Percentiles rank a stretch among this genome's conserved stretches.
Evolutionary conservation across 495 filamentous ascomycete species (phyloP).

Genomic region (Talaromyces trachyspermus): DNA sequence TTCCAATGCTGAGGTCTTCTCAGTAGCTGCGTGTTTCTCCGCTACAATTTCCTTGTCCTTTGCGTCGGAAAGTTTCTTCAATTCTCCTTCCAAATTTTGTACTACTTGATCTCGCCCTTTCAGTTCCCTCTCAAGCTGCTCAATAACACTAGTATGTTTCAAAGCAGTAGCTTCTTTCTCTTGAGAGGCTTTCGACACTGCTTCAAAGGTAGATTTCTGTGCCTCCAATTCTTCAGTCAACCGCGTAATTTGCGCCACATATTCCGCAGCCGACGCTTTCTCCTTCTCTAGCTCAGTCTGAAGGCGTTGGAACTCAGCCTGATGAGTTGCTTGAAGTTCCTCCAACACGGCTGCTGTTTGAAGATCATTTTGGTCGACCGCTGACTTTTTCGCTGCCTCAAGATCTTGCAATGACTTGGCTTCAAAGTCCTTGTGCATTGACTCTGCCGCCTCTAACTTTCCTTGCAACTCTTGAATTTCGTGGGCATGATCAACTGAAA

Average conservation of each 20-base stretch:
- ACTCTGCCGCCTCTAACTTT: conserved; percentile 33
- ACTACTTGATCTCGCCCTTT: conserved; percentile 37
- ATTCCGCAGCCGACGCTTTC: conserved; percentile 27
- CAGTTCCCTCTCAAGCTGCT: conserved; percentile 30
- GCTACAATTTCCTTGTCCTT: conserved; percentile 36
- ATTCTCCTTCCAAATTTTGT: conserved; percentile 35
- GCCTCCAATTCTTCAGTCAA: conserved; percentile 33
- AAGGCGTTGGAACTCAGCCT: conserved; percentile 30
- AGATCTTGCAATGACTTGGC: conserved; percentile 33
- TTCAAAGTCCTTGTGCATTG: conserved; percentile 33
- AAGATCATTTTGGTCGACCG: conserved; percentile 29
- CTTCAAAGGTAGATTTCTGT: conserved; percentile 26
- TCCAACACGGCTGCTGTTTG: conserved; percentile 28
- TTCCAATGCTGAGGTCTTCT: conserved; percentile 23
- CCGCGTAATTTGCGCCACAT: conserved; percentile 31
- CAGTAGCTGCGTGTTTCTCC: conserved; percentile 34
- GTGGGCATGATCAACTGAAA: conserved; percentile 29
- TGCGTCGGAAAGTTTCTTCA: conserved; percentile 28
- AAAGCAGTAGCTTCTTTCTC: conserved; percentile 35
- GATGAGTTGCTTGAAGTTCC: conserved; percentile 32
- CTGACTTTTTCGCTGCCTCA: conserved; percentile 32
- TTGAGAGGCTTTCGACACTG: conserved; percentile 18
- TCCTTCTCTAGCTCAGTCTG: conserved; percentile 31
- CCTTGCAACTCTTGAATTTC: conserved; percentile 28
- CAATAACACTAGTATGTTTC: conserved; percentile 18